Evolutionary conservation across 169 alveolate genomes (phyloP).

Genomic region (Perkinsus olseni): DNA sequence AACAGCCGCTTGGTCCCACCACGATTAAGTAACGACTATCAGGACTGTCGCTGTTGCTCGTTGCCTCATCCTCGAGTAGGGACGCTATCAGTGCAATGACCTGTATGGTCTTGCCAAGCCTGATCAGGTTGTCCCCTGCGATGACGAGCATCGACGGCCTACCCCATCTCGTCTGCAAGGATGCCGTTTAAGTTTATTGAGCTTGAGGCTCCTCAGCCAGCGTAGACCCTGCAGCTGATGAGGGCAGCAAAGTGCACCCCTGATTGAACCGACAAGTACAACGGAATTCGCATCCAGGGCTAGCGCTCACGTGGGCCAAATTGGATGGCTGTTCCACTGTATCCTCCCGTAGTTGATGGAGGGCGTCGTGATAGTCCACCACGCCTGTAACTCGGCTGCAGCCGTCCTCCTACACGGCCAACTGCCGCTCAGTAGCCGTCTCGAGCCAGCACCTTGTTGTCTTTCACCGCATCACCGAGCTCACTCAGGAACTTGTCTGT

Average conservation of each 20-base stretch:
- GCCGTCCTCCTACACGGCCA: too few species aligned
- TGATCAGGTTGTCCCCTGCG: not conserved
- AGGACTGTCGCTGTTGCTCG: conserved; percentile 1
- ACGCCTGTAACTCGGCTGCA: not conserved
- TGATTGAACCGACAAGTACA: not conserved
- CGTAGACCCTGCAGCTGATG: not conserved
- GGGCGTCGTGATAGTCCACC: not conserved
- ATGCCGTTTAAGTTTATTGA: conserved; percentile 22
- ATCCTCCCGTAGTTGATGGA: not conserved
- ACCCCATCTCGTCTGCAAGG: conserved; percentile 38
- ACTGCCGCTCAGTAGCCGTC: too few species aligned
- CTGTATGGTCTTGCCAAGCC: conserved; percentile 20
- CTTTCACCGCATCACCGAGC: conserved; percentile 71
- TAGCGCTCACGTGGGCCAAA: not conserved
- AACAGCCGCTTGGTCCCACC: not conserved
- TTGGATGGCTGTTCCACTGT: not conserved
- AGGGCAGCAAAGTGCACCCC: not conserved
- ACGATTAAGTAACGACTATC: conserved; percentile 15
- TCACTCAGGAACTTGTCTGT: conserved; percentile 73
- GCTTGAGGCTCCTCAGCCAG: not conserved
- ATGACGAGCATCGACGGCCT: conserved; percentile 5
- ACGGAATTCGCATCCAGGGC: not conserved
- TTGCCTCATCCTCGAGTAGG: not conserved
- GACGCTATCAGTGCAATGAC: conserved; percentile 29
- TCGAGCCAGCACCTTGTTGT: conserved; percentile 45